phyloP scores from a whole-genome alignment of 2,329 filamentous ascomycete species.

The Fusarium sp. region DNA sequence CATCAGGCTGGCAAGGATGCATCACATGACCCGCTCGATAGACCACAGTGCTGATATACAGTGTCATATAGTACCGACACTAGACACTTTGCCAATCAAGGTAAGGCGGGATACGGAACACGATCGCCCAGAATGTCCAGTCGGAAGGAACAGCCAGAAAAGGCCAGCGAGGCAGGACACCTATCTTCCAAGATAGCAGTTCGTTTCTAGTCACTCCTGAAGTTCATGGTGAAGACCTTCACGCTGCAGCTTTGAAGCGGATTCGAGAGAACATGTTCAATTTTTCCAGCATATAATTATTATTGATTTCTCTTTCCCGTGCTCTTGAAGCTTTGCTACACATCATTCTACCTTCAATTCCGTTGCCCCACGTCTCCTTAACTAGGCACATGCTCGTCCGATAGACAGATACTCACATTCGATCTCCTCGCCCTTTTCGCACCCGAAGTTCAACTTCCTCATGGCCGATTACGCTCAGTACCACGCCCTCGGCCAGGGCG shows the following conservation, averaged over 20 bases:
- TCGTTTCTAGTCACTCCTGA: slow-evolving; percentile 26
- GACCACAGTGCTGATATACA: slow-evolving; percentile 35
- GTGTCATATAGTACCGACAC: slow-evolving; percentile 20
- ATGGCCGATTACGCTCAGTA: slow-evolving; percentile 69
- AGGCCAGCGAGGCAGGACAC: slow-evolving; percentile 48
- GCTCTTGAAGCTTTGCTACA: slow-evolving; percentile 27
- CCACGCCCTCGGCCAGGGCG: slow-evolving; percentile 67
- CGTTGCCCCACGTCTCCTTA: slow-evolving; percentile 46
- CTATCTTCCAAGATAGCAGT: slow-evolving; percentile 31
- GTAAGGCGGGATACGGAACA: slow-evolving; percentile 42
- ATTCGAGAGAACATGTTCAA: slow-evolving; percentile 40
- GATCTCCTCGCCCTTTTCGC: slow-evolving; percentile 32
- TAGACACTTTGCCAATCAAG: slow-evolving; percentile 39
- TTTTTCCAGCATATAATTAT: slow-evolving; percentile 39
- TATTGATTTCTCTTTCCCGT: slow-evolving; percentile 33
- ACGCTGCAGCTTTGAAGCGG: slow-evolving; percentile 25
- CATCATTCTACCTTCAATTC: slow-evolving; percentile 12
- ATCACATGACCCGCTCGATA: slow-evolving; percentile 43
- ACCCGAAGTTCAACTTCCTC: slow-evolving; percentile 34
- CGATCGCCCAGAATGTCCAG: slow-evolving; percentile 40
- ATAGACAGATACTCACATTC: slow-evolving; percentile 40
- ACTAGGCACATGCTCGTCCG: slow-evolving; percentile 42
- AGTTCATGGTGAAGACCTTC: slow-evolving; percentile 21
- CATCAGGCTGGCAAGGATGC: background rate
- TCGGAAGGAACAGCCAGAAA: slow-evolving; percentile 42